Evolutionary conservation across 2,329 filamentous ascomycete genomes (phyloP).

Genomic region (Colletotrichum sp.): DNA sequence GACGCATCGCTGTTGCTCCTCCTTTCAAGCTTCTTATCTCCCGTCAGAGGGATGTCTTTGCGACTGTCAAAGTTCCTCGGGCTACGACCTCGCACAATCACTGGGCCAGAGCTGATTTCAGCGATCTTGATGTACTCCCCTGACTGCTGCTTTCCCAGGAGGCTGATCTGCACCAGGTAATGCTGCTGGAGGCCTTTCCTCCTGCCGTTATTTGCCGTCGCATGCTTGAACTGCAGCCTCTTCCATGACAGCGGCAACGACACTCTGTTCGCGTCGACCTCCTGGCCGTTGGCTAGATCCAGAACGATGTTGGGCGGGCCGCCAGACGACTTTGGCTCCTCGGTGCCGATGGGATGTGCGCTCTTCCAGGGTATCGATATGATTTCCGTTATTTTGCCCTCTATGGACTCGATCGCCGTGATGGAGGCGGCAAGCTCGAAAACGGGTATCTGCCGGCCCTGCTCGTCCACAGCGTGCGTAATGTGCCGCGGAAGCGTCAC

Average conservation of each 20-base stretch:
- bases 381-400: conserved; percentile 90
- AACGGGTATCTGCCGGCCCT: conserved; percentile 78
- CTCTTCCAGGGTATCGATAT: conserved; percentile 97
- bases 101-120: conserved; percentile 88
- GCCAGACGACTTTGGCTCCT: conserved; percentile 52
- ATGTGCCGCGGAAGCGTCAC: conserved; percentile 78
- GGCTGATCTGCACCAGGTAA: conserved; percentile 85
- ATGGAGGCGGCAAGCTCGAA: conserved; percentile 82
- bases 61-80: conserved; percentile 92
- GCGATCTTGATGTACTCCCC: conserved; percentile 76
- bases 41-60: conserved; percentile 79
- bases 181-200: conserved; percentile 95
- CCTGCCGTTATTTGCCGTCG: conserved; percentile 93
- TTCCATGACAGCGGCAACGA: conserved; percentile 92
- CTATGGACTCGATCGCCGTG: conserved; percentile 87
- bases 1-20: conserved; percentile 39
- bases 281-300: conserved; percentile 63
- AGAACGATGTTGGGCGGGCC: conserved; percentile 60
- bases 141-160: conserved; percentile 74
- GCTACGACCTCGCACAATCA: conserved; percentile 91
- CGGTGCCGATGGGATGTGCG: conserved; percentile 56
- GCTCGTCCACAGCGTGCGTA: conserved; percentile 72
- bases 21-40: conserved; percentile 52
- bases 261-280: conserved; percentile 78
- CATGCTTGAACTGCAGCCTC: conserved; percentile 91